Evolutionary conservation across 305 asterid species (phyloP), one percentile per base, ranked within the genome.

Genomic region (Withania somnifera): DNA sequence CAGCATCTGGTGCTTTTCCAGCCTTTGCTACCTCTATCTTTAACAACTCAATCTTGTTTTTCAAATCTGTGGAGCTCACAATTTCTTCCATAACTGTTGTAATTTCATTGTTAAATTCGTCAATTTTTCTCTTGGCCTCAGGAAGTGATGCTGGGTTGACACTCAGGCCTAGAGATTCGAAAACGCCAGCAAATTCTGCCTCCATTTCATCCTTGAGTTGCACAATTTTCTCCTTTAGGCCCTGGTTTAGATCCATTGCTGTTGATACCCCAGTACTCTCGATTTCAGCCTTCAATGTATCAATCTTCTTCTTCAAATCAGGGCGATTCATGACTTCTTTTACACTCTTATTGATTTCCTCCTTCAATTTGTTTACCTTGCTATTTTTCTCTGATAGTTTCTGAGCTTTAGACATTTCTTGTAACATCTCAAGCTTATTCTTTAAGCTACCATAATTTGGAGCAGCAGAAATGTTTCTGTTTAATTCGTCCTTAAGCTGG

Each of bases 361-460:
- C 80, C 85, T 82, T 91, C 89, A 91, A 11, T 53, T 86, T 88
- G 60, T 80, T 87, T 82, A 28, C 89, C 67, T 75, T 84, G 84
- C 82, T 80, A 68, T 83, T 83, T 85, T 84, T 82, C 81, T 85
- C 87, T 0, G 92, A 75, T 40, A 84, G 78, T 82, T 79, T 85
- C 83, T 82, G 89, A 69, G 89, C 85, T 73, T 77, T 82, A 79
- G 89, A 84, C 73, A 94, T 82, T 81, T 92, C 95, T 66, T 87
- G 85, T 82, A 89, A 82, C 93, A 87, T 87, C 52, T 86, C 91
- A 81, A 93, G 89, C 89, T 91, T 94, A 81, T 83, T 58, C 80
- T 82, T 85, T 82, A 96, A 85, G 86, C 89, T 90, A 45, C 85
- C 56, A 88, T 90, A 92, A 82, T 91, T 91, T 38, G 98, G 93